Conservation (phyloP, 352 stramenopile species). For the Thraustotheca clavata region DNA sequence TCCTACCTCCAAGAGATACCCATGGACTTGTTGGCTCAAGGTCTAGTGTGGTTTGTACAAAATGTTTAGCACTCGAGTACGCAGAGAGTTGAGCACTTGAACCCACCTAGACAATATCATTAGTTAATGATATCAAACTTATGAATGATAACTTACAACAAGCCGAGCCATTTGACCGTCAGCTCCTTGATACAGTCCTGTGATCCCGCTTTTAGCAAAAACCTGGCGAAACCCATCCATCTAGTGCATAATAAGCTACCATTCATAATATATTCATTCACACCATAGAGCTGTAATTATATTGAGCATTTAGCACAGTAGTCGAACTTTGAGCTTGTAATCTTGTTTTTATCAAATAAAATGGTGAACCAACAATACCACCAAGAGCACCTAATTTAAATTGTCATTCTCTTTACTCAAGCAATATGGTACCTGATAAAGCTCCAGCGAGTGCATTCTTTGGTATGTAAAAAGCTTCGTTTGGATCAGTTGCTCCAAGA, state of each 20-base stretch:
- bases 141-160: slow-evolving; percentile 32
- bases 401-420: neutral
- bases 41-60: slow-evolving; percentile 50
- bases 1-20: slow-evolving; percentile 55
- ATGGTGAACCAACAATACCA: slow-evolving; percentile 68
- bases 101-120: slow-evolving; percentile 46
- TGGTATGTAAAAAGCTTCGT: slow-evolving; percentile 49
- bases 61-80: slow-evolving; percentile 70
- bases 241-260: slow-evolving; percentile 24
- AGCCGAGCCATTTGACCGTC: slow-evolving; percentile 63
- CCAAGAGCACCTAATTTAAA: slow-evolving; percentile 30
- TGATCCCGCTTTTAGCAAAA: slow-evolving; percentile 49
- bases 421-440: slow-evolving; percentile 37
- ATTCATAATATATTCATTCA: neutral
- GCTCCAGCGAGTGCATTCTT: slow-evolving; percentile 64
- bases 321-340: slow-evolving; percentile 69
- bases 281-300: slow-evolving; percentile 77
- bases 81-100: slow-evolving; percentile 71
- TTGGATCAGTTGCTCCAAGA: slow-evolving; percentile 74
- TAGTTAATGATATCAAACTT: neutral
- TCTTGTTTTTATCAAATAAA: slow-evolving; percentile 80
- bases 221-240: slow-evolving; percentile 73
- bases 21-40: slow-evolving; percentile 53
- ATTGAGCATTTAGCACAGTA: slow-evolving; percentile 65
- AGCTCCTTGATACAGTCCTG: slow-evolving; percentile 61